Conservation (phyloP, 208 protist species). For the Porcisia hertigi region DNA sequence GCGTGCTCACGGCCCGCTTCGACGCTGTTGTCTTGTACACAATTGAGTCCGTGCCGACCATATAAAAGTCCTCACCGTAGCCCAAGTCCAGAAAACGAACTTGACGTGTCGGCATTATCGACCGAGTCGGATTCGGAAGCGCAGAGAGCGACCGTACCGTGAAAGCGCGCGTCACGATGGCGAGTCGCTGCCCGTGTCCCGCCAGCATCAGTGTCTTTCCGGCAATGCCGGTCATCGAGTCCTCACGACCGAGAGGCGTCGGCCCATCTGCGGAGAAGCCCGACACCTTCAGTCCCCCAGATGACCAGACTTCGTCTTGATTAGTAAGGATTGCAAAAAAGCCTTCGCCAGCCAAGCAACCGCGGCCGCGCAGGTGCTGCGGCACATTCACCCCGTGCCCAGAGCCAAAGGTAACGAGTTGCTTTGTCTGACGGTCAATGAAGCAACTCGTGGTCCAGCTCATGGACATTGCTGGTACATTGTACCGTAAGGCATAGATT, state of each 20-base stretch:
- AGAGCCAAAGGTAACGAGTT: slow-evolving; percentile 79
- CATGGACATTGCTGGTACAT: slow-evolving; percentile 91
- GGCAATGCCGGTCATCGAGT: slow-evolving; percentile 70
- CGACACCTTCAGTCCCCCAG: slow-evolving; percentile 58
- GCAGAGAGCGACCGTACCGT: slow-evolving; percentile 81
- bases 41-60: slow-evolving; percentile 83
- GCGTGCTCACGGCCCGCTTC: slow-evolving; percentile 69
- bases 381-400: slow-evolving; percentile 74
- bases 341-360: slow-evolving; percentile 81
- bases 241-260: slow-evolving; percentile 55
- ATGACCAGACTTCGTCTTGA: slow-evolving; percentile 86
- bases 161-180: slow-evolving; percentile 72
- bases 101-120: slow-evolving; percentile 75
- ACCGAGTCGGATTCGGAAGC: slow-evolving; percentile 64
- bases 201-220: slow-evolving; percentile 73
- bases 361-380: slow-evolving; percentile 64
- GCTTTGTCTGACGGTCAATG: slow-evolving; percentile 70
- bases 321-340: slow-evolving; percentile 90
- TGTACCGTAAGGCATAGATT: slow-evolving; percentile 81
- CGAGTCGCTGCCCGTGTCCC: slow-evolving; percentile 69
- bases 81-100: slow-evolving; percentile 81
- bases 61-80: slow-evolving; percentile 86
- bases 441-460: slow-evolving; percentile 83
- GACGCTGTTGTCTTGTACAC: slow-evolving; percentile 87
- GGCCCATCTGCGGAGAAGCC: slow-evolving; percentile 41